Evolutionary conservation across 1,284 basidiomycete genomes (phyloP).

Genomic region (Xerocomus nothofagi): DNA sequence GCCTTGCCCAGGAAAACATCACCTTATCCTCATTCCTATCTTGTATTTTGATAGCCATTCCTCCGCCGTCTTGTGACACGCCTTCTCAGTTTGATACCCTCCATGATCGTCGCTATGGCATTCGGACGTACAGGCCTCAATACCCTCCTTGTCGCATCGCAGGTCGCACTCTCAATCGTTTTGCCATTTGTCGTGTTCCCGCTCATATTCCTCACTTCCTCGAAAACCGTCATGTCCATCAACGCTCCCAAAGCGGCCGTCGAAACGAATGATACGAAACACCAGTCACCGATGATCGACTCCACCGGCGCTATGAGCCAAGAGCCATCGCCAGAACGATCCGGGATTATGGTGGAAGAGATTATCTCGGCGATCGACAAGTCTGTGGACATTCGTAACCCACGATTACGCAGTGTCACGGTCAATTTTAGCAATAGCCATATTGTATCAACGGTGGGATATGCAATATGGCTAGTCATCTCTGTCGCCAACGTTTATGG

Average conservation of each 20-base stretch:
- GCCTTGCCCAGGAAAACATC: slow-evolving; percentile 22
- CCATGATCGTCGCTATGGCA: slow-evolving; percentile 65
- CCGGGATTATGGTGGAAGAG: neutral
- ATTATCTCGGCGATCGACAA: neutral
- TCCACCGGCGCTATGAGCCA: neutral
- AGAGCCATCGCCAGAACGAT: neutral
- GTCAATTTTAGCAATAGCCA: slow-evolving; percentile 52
- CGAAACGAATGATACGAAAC: neutral
- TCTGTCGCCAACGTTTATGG: slow-evolving; percentile 64
- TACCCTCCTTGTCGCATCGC: slow-evolving; percentile 73
- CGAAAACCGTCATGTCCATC: slow-evolving; percentile 57
- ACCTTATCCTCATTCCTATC: neutral
- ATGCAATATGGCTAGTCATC: slow-evolving; percentile 55
- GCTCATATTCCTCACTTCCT: slow-evolving; percentile 64
- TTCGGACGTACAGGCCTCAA: slow-evolving; percentile 71
- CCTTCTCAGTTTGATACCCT: slow-evolving; percentile 72
- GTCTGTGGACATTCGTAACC: neutral
- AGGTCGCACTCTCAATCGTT: slow-evolving; percentile 75
- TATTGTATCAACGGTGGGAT: slow-evolving; percentile 49
- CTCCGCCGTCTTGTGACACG: slow-evolving; percentile 74
- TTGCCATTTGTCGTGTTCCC: slow-evolving; percentile 77
- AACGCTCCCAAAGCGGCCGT: neutral
- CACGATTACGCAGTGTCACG: slow-evolving; percentile 7
- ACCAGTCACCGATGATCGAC: neutral
- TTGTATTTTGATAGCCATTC: slow-evolving; percentile 50